Percentiles rank a stretch among this genome's conserved stretches.
Evolutionary conservation across 495 filamentous ascomycete species (phyloP).

Genomic region (Penicillium goetzii): DNA sequence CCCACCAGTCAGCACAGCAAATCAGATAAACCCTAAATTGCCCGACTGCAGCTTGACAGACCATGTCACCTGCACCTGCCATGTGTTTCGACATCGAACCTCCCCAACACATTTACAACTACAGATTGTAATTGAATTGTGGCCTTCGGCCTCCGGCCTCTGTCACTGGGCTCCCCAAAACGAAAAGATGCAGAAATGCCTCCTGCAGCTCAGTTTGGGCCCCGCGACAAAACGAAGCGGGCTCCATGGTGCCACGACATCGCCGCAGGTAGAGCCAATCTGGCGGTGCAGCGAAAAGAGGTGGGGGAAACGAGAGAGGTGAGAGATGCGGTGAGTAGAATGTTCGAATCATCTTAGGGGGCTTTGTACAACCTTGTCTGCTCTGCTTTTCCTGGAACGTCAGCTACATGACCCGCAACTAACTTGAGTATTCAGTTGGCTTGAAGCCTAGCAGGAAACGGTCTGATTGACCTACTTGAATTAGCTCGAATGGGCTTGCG

Average conservation of each 20-base stretch:
- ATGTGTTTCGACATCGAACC: conserved; percentile 24
- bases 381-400: not conserved
- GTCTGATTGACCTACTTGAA: not conserved
- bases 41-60: not conserved
- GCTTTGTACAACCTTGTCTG: conserved; percentile 1
- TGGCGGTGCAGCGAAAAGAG: conserved; percentile 19
- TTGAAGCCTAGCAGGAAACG: not conserved
- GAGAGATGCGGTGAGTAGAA: conserved; percentile 21
- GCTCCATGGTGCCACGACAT: conserved; percentile 49
- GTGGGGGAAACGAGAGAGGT: conserved; percentile 6
- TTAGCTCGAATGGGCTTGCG: conserved; percentile 1
- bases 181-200: conserved; percentile 26
- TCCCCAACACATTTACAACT: not conserved
- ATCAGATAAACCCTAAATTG: conserved; percentile 1
- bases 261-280: conserved; percentile 37
- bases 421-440: not conserved
- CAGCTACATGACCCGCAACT: not conserved
- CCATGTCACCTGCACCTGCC: conserved; percentile 17
- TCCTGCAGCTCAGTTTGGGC: conserved; percentile 28
- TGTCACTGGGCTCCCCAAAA: conserved; percentile 21
- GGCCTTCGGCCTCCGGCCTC: not conserved
- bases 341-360: not conserved
- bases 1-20: not conserved
- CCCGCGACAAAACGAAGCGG: conserved; percentile 18
- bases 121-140: not conserved